Base-by-base conservation (phyloP, 1,284 basidiomycete genomes). In the Trametes hirsuta region DNA sequence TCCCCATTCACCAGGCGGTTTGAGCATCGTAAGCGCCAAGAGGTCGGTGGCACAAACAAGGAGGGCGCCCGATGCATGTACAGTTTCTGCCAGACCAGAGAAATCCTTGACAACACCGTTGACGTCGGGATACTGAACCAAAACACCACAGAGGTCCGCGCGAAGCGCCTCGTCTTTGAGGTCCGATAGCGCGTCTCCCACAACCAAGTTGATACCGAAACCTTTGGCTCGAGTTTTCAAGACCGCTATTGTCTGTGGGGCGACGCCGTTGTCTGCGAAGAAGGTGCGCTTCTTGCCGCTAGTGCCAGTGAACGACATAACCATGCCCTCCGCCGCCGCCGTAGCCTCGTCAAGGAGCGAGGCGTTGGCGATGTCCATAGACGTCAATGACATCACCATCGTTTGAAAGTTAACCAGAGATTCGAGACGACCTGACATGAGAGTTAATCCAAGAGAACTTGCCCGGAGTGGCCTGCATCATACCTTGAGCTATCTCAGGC, bases 1-100 rank as follows among this genome's bases (percentile, higher is more conserved):
- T 50, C 97, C 97, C 94, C 97, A 98, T 81, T 98, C 97, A 59
- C 97, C 97, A 11, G 97, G 97, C 24, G 97, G 94, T 72, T 93
- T 95, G 68, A 99, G 83, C 84, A 95, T 85, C 8, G 96, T 95
- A 71, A 98, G 80, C 2, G 97, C 94, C 34, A 99, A 82, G 51
- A 99, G 84, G 76, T 99, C 97, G 12, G 94, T 94, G 11, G 95
- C 95, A 66, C 90, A 93, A 22, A 92, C 84, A 53, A 97, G 85
- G 63, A 98, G 83, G 45, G 84, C 95, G 40, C 91, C 91, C 18
- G 81, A 71, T n/a, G 81, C 78, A 74, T 98, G 96, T 37, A 91
- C 84, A 25, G 84, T 80, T 22, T 86, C 75, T 2, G 93, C 84
- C 15, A 97, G 79, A 4, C 77, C 74, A 45, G 79, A 77, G 80